Base-by-base conservation (phyloP, 768 basidiomycete species). In the Serendipita indica region DNA sequence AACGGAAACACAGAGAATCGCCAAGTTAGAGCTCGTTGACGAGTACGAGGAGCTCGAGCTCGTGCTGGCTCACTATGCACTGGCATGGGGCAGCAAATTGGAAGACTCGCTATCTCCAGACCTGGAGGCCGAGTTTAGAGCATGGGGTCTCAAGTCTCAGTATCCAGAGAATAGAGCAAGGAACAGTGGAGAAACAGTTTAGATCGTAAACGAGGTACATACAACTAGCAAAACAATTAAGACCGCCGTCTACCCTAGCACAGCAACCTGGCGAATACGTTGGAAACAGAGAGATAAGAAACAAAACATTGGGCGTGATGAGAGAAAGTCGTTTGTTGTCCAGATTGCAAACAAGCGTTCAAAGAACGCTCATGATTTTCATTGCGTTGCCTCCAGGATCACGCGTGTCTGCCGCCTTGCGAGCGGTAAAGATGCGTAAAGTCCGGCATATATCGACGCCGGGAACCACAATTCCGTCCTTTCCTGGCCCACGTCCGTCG, bases 41-140 rank as follows among this genome's bases (percentile, higher is more conserved):
- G 93, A 99, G 69, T 74, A 91, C 6, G 94, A 99, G 69, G 94
- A 98, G 70, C 76, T 99, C 18, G 86, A 92, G 60, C 77, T 99
- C 3, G 86, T 98, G 1, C 72, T 96, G 30, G 76, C 76, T 1
- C 93, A 98, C 67, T 98, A 98, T 69, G 89, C 84, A 13, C 79
- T 97, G 58, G 82, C 84, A 0, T 97, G 91, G 91, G 80, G 76
- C 0, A 60, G 63, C 16, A 67, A 68, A 41, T 66, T 67, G 7
- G 58, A 5, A 0, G 37, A 10, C 25, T 12, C 14, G 10, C 10
- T 20, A 12, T 14, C 13, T 46, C 12, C 22, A 16, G 12, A 16
- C 10, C 22, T 46, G 45, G 12, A 10, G 14, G 14, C 10, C 10
- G 45, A 46, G 10, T 16, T 46, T 16, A 20, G 22, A 16, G 2